Evolutionary conservation across 306 rosid genomes (phyloP).

Genomic region (Phaseolus lunatus): DNA sequence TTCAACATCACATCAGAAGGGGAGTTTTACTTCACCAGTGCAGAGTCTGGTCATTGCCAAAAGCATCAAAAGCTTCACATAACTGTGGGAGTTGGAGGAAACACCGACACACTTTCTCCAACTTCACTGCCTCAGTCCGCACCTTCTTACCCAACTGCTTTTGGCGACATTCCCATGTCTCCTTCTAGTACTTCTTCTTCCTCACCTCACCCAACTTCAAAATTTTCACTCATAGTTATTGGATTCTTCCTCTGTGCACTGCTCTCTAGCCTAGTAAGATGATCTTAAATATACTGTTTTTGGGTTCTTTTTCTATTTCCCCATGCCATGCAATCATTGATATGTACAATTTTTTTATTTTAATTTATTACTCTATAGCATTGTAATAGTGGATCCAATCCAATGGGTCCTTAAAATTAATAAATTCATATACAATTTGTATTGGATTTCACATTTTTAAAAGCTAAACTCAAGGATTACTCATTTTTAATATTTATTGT

Average conservation of each 20-base stretch:
- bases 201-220: conserved; percentile 29
- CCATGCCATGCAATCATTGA: background rate
- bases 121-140: conserved; percentile 43
- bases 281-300: background rate
- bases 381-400: too few species aligned
- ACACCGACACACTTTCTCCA: conserved; percentile 48
- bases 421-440: too few species aligned
- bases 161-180: conserved; percentile 69
- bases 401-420: too few species aligned
- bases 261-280: conserved; percentile 3
- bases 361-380: background rate
- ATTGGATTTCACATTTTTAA: too few species aligned
- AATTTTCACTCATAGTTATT: conserved; percentile 27
- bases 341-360: background rate
- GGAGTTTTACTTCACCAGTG: conserved; percentile 72
- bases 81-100: conserved; percentile 41
- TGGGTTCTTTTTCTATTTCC: background rate
- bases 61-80: conserved; percentile 72
- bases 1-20: conserved; percentile 72
- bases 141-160: conserved; percentile 72
- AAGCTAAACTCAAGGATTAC: too few species aligned
- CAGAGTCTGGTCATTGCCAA: conserved; percentile 62
- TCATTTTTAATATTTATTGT: too few species aligned
- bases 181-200: conserved; percentile 41
- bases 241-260: conserved; percentile 42